A percentile compares a stretch with the other conserved stretches of the same genome.
Conservation (phyloP, 495 filamentous ascomycete genomes). For the Glarea lozoyensis region DNA sequence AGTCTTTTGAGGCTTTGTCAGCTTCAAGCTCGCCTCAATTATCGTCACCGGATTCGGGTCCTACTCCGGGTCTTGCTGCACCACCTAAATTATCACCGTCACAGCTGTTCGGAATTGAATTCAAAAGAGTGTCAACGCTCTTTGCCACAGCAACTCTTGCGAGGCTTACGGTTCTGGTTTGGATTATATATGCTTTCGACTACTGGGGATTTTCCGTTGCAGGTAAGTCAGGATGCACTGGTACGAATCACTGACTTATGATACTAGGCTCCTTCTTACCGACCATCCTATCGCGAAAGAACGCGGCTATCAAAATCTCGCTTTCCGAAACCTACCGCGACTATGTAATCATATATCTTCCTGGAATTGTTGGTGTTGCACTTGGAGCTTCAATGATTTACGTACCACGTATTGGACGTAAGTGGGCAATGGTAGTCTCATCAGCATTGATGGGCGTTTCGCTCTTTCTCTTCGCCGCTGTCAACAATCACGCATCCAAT, state of each 20-base stretch:
- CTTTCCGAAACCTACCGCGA: conserved; percentile 29
- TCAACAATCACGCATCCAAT: conserved; percentile 33
- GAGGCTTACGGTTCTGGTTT: conserved; percentile 31
- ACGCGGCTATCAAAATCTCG: conserved; percentile 18
- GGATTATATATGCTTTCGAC: conserved; percentile 28
- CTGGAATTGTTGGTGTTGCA: conserved; percentile 33
- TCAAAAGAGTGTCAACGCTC: conserved; percentile 28
- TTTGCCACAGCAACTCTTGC: conserved; percentile 27
- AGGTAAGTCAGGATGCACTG: neutral
- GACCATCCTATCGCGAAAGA: conserved; percentile 30
- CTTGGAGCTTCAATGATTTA: conserved; percentile 31
- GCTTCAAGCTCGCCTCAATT: neutral
- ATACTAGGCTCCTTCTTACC: conserved; percentile 31
- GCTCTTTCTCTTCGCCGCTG: conserved; percentile 33
- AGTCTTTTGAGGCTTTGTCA: neutral
- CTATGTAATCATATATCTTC: conserved; percentile 36
- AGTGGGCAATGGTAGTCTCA: conserved; percentile 36
- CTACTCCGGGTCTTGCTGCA: neutral
- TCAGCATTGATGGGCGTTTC: conserved; percentile 36
- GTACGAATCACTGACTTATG: neutral
- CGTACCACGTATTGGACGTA: conserved; percentile 30
- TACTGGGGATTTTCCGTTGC: conserved; percentile 12
- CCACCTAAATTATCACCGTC: too few species aligned
- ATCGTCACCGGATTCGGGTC: neutral
- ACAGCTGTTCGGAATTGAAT: too few species aligned